Base-by-base conservation (phyloP, 1,139 yeast species). In the Zygoascus meyerae region DNA sequence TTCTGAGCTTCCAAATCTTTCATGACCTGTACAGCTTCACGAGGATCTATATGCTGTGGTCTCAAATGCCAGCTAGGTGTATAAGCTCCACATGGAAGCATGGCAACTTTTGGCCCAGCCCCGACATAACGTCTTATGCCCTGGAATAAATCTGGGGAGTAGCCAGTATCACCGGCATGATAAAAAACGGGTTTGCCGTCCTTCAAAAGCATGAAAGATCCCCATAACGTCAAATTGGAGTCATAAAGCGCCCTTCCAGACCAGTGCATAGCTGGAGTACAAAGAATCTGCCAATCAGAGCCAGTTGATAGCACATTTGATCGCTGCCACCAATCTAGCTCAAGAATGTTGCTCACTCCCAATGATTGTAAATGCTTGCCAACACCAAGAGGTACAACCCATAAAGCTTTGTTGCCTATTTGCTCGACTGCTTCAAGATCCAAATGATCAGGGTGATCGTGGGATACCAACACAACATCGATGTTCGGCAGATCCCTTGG, bases 261-360 rank as follows among this genome's bases (percentile, higher is more conserved):
- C 97, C 97, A 90, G 66, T 90, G 97, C 97, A 90, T 90, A 0
- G 97, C 87, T 0, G 97, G 97, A 0, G 94, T 77, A 65, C 97
- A 86, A 1, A 86, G 89, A 30, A 90, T 70, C 55, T 86, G 90
- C 70, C 84, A 87, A 17, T 74, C 70, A 49, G 78, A 82, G 1
- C 70, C 66, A 10, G 12, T 31, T 2, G 56, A 43, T 2, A 67
- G 64, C 42, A 83, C 59, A 5, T 75, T 70, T 2, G 76, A 63
- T 14, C 75, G 70, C 47, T 89, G 90, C 97, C 97, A 90, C 97
- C 97, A 90, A 56, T 85, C 83, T 78, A 90, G 71, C 62, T 90
- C 97, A 11, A 59, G 50, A 2, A 74, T 68, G 32, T 77, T 75
- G 48, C 74, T 71, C 10, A 81, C 68, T 0, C 87, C 87, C 35